Base-by-base conservation (phyloP, 345 rosid genomes). In the Nephelium lappaceum region DNA sequence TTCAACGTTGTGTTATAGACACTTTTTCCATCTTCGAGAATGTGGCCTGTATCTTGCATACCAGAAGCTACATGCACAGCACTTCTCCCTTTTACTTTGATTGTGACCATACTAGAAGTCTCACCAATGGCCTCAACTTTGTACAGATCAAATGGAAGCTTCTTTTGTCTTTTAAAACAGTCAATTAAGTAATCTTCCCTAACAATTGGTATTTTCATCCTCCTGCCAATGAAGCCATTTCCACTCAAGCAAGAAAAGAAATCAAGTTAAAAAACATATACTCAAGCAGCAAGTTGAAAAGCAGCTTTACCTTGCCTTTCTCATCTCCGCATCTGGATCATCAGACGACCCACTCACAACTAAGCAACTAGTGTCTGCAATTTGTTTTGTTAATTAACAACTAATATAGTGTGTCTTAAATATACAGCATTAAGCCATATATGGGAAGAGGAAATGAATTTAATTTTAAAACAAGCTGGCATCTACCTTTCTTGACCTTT, bases 1-100 rank as follows among this genome's bases (percentile, higher is more conserved):
- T 91, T 96, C 84, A 96, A 81, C 71, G 98, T 94, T 5, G 95
- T 96, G 86, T 94, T 94, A 76, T 93, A 96, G 89, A 96, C 89
- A 79, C 94, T 89, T 79, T 86, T 89, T 55, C 93, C 91, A 82
- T 88, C 98, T 85, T 94, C 99, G 78, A 94, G 98, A 61, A 96
- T 94, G 88, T 94, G 99, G 78, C 98, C 87, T 49, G 94, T 83
- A 81, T 96, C 97, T 81, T 96, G 97, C 81, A 96, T 82, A 53
- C 93, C 95, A 79, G 99, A 96, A 24, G 93, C 88, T 87, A 89
- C 98, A 85, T 96, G 98, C 81, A 96, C 98, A 83, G 98, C 91
- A 80, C 99, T 91, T 77, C 77, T 88, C 64, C 99, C 99, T 86
- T 96, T 96, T 75, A 94, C 99, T 90, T 93, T 94, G 76, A 96